Percentiles rank a stretch among this genome's conserved stretches.
These are phyloP conservation scores for Chytridium lagenaria DNA, from an alignment of 371 early-diverging fungal species.

Conservation along the genomic window DNA sequence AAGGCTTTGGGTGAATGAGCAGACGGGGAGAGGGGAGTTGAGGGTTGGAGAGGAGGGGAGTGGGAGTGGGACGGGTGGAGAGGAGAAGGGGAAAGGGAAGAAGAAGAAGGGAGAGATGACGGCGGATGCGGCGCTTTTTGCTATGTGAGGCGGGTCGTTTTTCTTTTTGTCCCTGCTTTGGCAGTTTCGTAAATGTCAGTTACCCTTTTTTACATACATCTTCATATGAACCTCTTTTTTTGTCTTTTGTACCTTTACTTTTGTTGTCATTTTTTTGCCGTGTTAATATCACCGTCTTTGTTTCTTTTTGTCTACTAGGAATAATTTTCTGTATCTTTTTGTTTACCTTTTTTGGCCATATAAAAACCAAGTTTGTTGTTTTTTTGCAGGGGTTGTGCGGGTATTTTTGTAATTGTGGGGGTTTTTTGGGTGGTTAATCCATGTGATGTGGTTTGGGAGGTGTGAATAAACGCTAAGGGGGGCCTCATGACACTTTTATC, in stretches of 20 bases:
- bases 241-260: not conserved
- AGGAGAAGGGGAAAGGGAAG: slow-evolving; percentile 2
- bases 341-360: too few relatives aligned
- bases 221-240: not conserved
- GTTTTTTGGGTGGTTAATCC: too few relatives aligned
- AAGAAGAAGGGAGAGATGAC: slow-evolving; percentile 4
- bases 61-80: not conserved
- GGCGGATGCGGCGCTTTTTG: not conserved
- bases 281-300: not conserved
- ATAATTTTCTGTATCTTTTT: too few relatives aligned
- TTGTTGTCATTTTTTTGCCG: not conserved
- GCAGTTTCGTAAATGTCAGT: not conserved
- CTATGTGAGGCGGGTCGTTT: not conserved
- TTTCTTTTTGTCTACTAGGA: not conserved
- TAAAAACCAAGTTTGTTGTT: too few relatives aligned
- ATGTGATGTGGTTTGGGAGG: too few relatives aligned
- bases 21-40: not conserved
- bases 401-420: too few relatives aligned
- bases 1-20: slow-evolving; percentile 1
- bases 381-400: too few relatives aligned
- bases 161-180: not conserved
- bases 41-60: slow-evolving; percentile 6
- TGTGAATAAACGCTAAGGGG: too few relatives aligned
- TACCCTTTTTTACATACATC: not conserved
- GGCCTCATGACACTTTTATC: too few relatives aligned